These are phyloP conservation scores for Fusarium goolgardi DNA, from an alignment of 2,329 filamentous ascomycete species.

Conservation along the genomic window DNA sequence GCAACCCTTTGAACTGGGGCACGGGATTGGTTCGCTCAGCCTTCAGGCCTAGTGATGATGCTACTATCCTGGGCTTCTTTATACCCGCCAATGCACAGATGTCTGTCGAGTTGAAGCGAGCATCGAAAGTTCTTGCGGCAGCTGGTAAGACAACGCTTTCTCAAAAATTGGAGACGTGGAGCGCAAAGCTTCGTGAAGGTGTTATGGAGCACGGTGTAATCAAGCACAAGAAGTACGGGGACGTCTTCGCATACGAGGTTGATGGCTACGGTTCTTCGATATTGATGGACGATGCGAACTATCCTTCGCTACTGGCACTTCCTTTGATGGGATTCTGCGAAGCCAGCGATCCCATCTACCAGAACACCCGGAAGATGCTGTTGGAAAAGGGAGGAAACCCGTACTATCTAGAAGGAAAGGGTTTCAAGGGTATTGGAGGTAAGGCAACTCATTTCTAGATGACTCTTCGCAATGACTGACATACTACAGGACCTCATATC, in stretches of 20 bases:
- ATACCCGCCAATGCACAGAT: slow-evolving; percentile 98
- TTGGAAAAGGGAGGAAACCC: slow-evolving; percentile 82
- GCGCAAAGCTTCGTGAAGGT: slow-evolving; percentile 75
- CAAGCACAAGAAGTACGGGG: slow-evolving; percentile 77
- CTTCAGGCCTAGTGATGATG: slow-evolving; percentile 94
- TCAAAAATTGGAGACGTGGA: slow-evolving; percentile 67
- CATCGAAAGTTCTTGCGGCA: slow-evolving; percentile 74
- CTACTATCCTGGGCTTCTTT: slow-evolving; percentile 92
- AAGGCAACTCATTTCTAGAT: slow-evolving; percentile 41
- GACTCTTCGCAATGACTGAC: slow-evolving; percentile 15
- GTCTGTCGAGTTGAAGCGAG: slow-evolving; percentile 84
- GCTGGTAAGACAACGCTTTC: slow-evolving; percentile 66
- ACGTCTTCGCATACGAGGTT: slow-evolving; percentile 88
- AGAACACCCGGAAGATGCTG: slow-evolving; percentile 85
- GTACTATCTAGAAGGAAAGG: slow-evolving; percentile 82
- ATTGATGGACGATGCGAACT: slow-evolving; percentile 90
- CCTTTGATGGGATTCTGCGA: slow-evolving; percentile 82
- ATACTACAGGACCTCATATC: slow-evolving; percentile 69
- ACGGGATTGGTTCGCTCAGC: slow-evolving; percentile 91
- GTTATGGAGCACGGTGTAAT: slow-evolving; percentile 89
- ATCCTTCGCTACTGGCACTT: slow-evolving; percentile 82
- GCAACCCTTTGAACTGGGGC: slow-evolving; percentile 88
- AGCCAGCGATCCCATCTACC: slow-evolving; percentile 75
- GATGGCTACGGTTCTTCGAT: slow-evolving; percentile 87
- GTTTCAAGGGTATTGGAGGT: slow-evolving; percentile 91